Evolutionary conservation across 345 rosid genomes (phyloP), one percentile per base, ranked within the genome.

Genomic region (Ceriops zippeliana): DNA sequence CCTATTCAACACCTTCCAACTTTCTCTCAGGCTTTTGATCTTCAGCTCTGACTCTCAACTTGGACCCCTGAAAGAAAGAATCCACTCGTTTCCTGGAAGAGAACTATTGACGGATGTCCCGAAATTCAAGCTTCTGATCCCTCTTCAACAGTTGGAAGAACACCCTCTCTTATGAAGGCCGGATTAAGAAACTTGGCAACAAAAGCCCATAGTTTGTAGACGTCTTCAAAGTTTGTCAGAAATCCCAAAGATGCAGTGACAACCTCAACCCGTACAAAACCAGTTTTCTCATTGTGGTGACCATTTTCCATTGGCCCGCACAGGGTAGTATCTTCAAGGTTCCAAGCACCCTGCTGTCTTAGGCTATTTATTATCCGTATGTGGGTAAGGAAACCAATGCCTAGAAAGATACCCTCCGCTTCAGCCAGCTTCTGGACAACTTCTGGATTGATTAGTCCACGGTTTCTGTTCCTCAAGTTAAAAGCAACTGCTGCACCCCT

Each of bases 401-500:
- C 99, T 42, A 96, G 84, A 67, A 89, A 89, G 64, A 96, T 85
- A 7, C 98, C 91, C 76, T 92, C 98, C 72, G 83, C 84, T 82
- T 96, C 99, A 52, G 97, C 99, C 54, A 90, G 82, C 76, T 86
- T 96, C 84, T 87, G 97, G 70, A 96, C 96, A 32, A 83, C 77
- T 83, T 92, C 99, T 9, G 99, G 99, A 78, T 84, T 83, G n/a
- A 96, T 84, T 62, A 92, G 81, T 46, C 91, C 96, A 70, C 75
- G 80, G 69, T 78, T 85, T 69, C 82, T 72, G 65, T 90, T 90
- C 79, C 96, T 83, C 67, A 96, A 74, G 68, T 92, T 96, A 76
- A 96, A 96, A 19, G 99, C 97, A 60, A 96, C 88, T 0, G 99
- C 92, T 32, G 97, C 97, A 66, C 99, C 99, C 13, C 99, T 84